phyloP scores from a whole-genome alignment of 345 rosid species.

The Eutrema yunnanense region DNA sequence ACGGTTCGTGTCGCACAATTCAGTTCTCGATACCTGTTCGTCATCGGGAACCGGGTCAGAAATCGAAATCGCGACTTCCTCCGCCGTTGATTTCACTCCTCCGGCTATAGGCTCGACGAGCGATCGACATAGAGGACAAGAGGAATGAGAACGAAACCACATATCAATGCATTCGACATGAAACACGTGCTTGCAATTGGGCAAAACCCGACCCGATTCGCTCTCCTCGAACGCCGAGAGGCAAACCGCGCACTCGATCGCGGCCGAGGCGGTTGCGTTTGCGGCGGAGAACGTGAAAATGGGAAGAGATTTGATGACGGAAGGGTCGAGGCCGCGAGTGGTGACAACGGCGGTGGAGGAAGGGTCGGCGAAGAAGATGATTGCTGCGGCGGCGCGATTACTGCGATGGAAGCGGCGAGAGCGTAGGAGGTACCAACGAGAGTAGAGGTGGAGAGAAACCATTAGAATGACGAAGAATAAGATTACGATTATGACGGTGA shows the following conservation, averaged over 20 bases:
- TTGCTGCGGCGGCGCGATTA: conserved; percentile 27
- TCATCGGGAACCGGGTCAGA: conserved; percentile 9
- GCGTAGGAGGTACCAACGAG: conserved; percentile 76
- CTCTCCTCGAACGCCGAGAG: conserved; percentile 67
- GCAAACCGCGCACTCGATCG: conserved; percentile 74
- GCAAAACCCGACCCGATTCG: conserved; percentile 70
- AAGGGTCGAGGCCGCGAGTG: background rate
- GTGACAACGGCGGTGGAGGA: background rate
- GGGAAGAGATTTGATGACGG: conserved; percentile 49
- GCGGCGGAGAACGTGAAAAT: conserved; percentile 48
- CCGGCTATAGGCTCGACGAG: conserved; percentile 45
- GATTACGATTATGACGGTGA: conserved; percentile 44
- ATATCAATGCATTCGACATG: conserved; percentile 83
- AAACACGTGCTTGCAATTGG: conserved; percentile 75
- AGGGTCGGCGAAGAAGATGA: conserved; percentile 46
- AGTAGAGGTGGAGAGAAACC: conserved; percentile 71
- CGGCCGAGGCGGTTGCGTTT: conserved; percentile 20
- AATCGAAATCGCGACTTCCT: conserved; percentile 19
- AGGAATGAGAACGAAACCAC: conserved; percentile 93
- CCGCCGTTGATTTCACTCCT: background rate
- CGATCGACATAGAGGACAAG: conserved; percentile 86
- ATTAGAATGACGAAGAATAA: conserved; percentile 61
- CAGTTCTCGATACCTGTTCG: conserved; percentile 25
- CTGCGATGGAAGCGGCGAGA: conserved; percentile 35
- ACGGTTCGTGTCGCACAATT: background rate